Conservation (phyloP, 75 land plant genomes). For the Selaginella moellendorffii region DNA sequence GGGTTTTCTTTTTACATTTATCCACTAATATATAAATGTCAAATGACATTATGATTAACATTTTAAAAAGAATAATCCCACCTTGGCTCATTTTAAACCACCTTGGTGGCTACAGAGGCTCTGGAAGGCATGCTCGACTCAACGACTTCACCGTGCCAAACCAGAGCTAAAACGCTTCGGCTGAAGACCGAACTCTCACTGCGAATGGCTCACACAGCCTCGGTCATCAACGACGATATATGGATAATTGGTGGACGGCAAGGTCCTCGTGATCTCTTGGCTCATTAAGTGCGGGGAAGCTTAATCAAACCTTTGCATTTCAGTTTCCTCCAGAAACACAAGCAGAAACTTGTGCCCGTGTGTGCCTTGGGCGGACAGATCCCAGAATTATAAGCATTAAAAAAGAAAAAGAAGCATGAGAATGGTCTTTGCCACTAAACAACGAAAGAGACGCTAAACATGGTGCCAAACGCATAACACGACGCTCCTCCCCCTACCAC, state of each 20-base stretch:
- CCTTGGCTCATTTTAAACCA: too few species aligned
- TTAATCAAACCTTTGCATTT: too few species aligned
- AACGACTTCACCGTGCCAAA: conserved; percentile 34
- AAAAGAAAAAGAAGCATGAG: too few species aligned
- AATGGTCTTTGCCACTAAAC: not conserved
- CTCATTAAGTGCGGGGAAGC: conserved; percentile 25
- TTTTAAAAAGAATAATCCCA: too few species aligned
- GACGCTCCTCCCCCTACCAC: conserved; percentile 82
- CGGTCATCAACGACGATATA: conserved; percentile 35
- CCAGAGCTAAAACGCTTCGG: too few species aligned
- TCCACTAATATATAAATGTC: too few species aligned
- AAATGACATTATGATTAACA: too few species aligned
- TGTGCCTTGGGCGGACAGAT: too few species aligned
- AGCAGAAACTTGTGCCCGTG: too few species aligned
- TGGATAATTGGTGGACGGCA: conserved; percentile 81
- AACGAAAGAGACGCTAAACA: conserved; percentile 47
- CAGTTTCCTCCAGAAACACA: too few species aligned
- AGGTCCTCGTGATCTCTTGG: conserved; percentile 48
- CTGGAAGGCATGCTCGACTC: conserved; percentile 64
- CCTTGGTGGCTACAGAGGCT: conserved; percentile 91
- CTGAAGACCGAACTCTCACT: conserved; percentile 32
- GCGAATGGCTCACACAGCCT: conserved; percentile 63
- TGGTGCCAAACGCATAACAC: conserved; percentile 95
- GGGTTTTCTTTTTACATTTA: too few species aligned
- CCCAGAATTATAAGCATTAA: too few species aligned